phyloP scores from a whole-genome alignment of 306 rosid genomes.

The Ochetophila trinervis region DNA sequence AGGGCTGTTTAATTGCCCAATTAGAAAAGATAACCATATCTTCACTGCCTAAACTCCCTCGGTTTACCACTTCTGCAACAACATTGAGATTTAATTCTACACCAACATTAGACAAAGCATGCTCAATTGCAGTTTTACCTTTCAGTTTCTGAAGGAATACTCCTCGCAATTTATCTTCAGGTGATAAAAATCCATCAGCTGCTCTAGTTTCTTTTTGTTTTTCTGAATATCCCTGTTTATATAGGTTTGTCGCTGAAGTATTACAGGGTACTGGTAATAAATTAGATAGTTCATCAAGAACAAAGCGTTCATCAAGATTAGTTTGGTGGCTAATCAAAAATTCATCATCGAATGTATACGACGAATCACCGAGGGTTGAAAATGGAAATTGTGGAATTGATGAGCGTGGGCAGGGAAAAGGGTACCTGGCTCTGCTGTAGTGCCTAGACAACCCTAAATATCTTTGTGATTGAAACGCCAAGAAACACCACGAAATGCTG shows the following conservation, averaged over 20 bases:
- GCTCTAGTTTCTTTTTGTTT: constrained; percentile 19
- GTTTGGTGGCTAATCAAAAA: not conserved
- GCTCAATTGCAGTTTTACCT: constrained; percentile 61
- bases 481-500: constrained; percentile 6
- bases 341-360: constrained; percentile 10
- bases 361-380: constrained; percentile 29
- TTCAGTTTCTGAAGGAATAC: constrained; percentile 72
- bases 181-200: constrained; percentile 56
- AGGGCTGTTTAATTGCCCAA: constrained; percentile 70
- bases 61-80: constrained; percentile 45
- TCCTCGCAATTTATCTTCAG: constrained; percentile 75
- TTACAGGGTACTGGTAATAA: constrained; percentile 34
- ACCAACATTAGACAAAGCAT: constrained; percentile 42
- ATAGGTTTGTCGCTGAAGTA: not conserved
- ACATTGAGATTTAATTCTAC: constrained; percentile 47
- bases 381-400: constrained; percentile 24
- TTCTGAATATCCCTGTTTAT: constrained; percentile 11
- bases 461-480: constrained; percentile 18
- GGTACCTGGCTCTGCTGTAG: constrained; percentile 17
- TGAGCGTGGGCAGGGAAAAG: constrained; percentile 10
- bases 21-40: constrained; percentile 67
- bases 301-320: constrained; percentile 35
- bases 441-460: not conserved
- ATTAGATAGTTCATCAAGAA: constrained; percentile 51
- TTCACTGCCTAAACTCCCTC: constrained; percentile 65